A percentile compares a stretch with the other conserved stretches of the same genome.
These are phyloP conservation scores for Triticum urartu DNA, from an alignment of 176 grass and related monocot genomes.

Conservation along the genomic window DNA sequence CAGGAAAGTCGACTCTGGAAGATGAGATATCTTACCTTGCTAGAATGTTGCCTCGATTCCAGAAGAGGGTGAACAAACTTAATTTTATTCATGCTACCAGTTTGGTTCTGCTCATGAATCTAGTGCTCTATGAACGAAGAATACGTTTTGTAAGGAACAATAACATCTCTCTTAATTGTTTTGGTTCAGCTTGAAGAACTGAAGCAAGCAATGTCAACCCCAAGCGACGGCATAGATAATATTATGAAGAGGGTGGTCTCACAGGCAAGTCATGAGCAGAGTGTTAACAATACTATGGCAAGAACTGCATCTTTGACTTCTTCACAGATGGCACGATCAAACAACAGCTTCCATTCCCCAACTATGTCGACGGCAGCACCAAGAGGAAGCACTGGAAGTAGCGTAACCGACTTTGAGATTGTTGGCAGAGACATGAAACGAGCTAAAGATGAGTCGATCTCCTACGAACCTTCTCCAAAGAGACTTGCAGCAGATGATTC, in stretches of 20 bases:
- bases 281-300: slow-evolving; percentile 18
- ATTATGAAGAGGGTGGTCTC: slow-evolving; percentile 38
- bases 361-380: slow-evolving; percentile 51
- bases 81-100: background rate
- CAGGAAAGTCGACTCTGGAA: slow-evolving; percentile 38
- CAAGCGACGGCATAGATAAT: slow-evolving; percentile 32
- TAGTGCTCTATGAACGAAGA: background rate
- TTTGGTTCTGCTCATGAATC: background rate
- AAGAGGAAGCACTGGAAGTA: slow-evolving; percentile 50
- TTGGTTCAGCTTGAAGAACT: slow-evolving; percentile 80
- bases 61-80: slow-evolving; percentile 68
- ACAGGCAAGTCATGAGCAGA: slow-evolving; percentile 20
- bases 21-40: slow-evolving; percentile 61
- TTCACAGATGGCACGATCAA: slow-evolving; percentile 55
- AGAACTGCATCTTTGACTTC: slow-evolving; percentile 38
- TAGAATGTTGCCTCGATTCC: slow-evolving; percentile 60
- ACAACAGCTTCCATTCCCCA: slow-evolving; percentile 52
- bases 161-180: slow-evolving; percentile 19
- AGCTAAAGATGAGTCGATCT: slow-evolving; percentile 45
- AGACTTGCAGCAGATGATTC: slow-evolving; percentile 31
- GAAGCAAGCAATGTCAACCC: slow-evolving; percentile 49
- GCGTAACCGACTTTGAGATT: slow-evolving; percentile 65
- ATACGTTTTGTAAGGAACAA: background rate
- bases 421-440: slow-evolving; percentile 82
- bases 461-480: slow-evolving; percentile 35